phyloP scores from a whole-genome alignment of 352 stramenopile species.

The Globisporangium cystogenes region DNA sequence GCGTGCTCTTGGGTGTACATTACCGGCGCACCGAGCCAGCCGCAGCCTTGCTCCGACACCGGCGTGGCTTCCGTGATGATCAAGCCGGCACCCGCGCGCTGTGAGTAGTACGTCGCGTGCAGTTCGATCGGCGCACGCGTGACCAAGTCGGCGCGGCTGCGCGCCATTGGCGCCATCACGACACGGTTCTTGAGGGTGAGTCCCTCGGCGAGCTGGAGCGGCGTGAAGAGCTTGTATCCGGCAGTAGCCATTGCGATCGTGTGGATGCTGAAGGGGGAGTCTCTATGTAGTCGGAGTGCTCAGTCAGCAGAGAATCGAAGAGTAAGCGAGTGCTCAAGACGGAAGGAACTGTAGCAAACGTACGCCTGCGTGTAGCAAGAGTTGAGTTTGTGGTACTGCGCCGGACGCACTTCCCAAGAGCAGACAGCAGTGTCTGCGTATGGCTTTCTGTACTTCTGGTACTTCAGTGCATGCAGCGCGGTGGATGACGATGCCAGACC shows the following conservation, averaged over 20 bases:
- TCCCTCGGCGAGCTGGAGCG: neutral
- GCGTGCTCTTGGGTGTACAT: constrained; percentile 14
- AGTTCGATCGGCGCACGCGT: neutral
- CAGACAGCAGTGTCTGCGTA: too few species aligned
- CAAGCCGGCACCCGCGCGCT: constrained; percentile 6
- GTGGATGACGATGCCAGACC: too few species aligned
- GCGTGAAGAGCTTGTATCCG: neutral
- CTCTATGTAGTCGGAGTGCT: too few species aligned
- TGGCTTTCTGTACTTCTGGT: too few species aligned
- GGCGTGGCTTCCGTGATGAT: constrained; percentile 8
- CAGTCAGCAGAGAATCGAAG: too few species aligned
- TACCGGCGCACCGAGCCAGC: neutral
- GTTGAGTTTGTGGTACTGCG: too few species aligned
- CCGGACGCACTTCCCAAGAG: too few species aligned
- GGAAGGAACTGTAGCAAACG: too few species aligned
- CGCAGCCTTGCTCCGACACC: constrained; percentile 9
- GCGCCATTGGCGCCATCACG: neutral
- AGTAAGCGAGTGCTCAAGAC: too few species aligned
- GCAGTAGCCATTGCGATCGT: neutral
- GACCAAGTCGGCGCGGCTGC: neutral
- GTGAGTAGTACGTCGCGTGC: neutral
- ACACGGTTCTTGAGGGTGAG: neutral
- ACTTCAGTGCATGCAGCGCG: too few species aligned
- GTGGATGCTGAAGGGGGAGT: too few species aligned
- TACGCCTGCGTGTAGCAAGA: too few species aligned